These are phyloP conservation scores for Magnolia officinalis DNA, from an alignment of 164 flowering plant species.

Conservation along the genomic window DNA sequence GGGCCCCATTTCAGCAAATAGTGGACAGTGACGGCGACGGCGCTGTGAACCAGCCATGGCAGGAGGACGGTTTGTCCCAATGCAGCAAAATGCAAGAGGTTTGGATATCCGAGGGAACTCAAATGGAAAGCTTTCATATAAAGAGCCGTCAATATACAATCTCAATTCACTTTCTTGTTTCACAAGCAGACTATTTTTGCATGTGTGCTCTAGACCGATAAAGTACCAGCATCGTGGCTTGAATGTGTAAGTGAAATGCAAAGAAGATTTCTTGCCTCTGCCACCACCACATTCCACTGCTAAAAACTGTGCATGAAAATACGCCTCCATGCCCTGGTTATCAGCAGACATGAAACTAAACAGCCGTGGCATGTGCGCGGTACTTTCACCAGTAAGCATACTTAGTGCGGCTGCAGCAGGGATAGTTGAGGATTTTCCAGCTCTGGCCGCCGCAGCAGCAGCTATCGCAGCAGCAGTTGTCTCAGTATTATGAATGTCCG, in stretches of 20 bases:
- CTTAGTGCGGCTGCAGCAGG: slow-evolving; percentile 99
- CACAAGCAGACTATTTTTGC: slow-evolving; percentile 81
- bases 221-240: slow-evolving; percentile 99
- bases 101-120: slow-evolving; percentile 91
- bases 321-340: slow-evolving; percentile 95
- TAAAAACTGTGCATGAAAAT: slow-evolving; percentile 97
- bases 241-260: slow-evolving; percentile 96
- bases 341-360: slow-evolving; percentile 96
- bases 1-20: slow-evolving; percentile 99
- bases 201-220: slow-evolving; percentile 85
- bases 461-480: slow-evolving; percentile 98
- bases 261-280: slow-evolving; percentile 84
- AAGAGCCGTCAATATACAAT: slow-evolving; percentile 82
- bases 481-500: slow-evolving; percentile 87
- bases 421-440: slow-evolving; percentile 92
- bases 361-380: slow-evolving; percentile 96
- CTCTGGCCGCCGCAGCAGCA: slow-evolving; percentile 93
- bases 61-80: slow-evolving; percentile 98
- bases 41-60: slow-evolving; percentile 98
- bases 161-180: slow-evolving; percentile 92
- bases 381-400: slow-evolving; percentile 98
- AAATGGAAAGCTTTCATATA: slow-evolving; percentile 90
- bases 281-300: slow-evolving; percentile 96
- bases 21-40: slow-evolving; percentile 93
- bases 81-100: slow-evolving; percentile 97